Percentiles rank a stretch among this genome's conserved stretches.
Evolutionary conservation across 129 eudicot genomes (phyloP).

Genomic region (Helichrysum umbraculigerum): DNA sequence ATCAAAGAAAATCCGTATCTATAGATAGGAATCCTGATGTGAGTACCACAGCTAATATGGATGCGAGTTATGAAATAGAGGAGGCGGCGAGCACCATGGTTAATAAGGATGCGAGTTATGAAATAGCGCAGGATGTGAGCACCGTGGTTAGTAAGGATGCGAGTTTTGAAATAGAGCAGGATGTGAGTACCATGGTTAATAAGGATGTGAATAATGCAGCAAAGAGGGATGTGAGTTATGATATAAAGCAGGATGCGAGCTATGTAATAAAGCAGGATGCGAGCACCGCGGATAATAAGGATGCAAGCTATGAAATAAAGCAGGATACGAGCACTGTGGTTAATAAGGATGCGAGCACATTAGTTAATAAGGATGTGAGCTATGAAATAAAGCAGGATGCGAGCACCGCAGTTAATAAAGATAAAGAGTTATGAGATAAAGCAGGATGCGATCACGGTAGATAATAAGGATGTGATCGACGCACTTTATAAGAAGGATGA

Average conservation of each 20-base stretch:
- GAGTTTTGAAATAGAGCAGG: neutral
- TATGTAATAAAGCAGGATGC: no score
- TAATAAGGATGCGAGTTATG: neutral
- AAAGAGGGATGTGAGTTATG: neutral
- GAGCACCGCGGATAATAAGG: no score
- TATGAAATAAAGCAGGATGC: neutral
- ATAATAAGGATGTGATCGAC: no score
- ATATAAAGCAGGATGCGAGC: neutral
- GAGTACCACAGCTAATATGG: neutral
- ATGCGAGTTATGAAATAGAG: neutral
- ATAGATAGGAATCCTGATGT: conserved; percentile 5
- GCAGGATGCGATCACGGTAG: no score
- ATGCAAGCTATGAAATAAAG: neutral
- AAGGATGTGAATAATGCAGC: neutral
- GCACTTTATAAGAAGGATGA: conserved; percentile 12
- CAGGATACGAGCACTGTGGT: neutral
- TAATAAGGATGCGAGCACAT: neutral
- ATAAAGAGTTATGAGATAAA: neutral
- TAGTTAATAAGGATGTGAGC: neutral
- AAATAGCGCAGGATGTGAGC: no score
- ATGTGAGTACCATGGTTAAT: neutral
- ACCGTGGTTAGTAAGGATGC: neutral
- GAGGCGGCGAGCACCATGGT: neutral
- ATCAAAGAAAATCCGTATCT: conserved; percentile 20
- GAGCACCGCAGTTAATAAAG: neutral